Base-by-base conservation (phyloP, 2,329 filamentous ascomycete species). In the Alternaria alternata region DNA sequence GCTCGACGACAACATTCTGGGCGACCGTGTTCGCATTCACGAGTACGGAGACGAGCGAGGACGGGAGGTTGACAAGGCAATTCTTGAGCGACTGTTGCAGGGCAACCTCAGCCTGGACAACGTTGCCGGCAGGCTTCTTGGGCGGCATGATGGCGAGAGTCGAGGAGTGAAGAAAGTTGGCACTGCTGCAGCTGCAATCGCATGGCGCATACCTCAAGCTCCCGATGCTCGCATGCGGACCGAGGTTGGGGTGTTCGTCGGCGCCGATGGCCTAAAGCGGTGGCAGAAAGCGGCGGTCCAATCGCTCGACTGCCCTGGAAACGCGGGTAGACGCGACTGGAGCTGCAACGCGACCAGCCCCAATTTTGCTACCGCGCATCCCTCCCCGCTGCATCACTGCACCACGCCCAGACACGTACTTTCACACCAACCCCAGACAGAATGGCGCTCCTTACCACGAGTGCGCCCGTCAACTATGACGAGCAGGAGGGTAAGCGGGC, bases 1-100 rank as follows among this genome's bases (percentile, higher is more conserved):
- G 86, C 81, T 99, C 95, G 77, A 99, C 90, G 63, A 98, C 87
- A 70, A 98, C 92, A 91, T 98, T 97, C 81, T 99, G 95, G 34
- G 91, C 92, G 61, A 94, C 92, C 43, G 94, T 94, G 76, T 98
- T 96, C 70, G 94, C 87, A 81, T 94, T 96, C 69, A 94, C 88
- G 51, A 99, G 87, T 54, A 97, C 81, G 36, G 92, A 90, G 57
- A 96, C 93, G 57, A 99, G 84, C 26, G 92, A 90, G 5, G 91
- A 81, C 48, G 95, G 95, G 51, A 99, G 86, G 80, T 98, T 98
- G 77, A 97, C 92, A 53, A 99, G 85, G 81, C 95, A 99, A 79
- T 91, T 98, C 83, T 96, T 96, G 61, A 98, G 86, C 18, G 73
- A 78, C 69, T 94, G 92, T 48, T 93, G 88, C 62, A 98, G 86